A percentile compares a stretch with the other conserved stretches of the same genome.
These are phyloP conservation scores for Ophiostoma perfectum DNA, from an alignment of 2,329 filamentous ascomycete species.

Conservation along the genomic window DNA sequence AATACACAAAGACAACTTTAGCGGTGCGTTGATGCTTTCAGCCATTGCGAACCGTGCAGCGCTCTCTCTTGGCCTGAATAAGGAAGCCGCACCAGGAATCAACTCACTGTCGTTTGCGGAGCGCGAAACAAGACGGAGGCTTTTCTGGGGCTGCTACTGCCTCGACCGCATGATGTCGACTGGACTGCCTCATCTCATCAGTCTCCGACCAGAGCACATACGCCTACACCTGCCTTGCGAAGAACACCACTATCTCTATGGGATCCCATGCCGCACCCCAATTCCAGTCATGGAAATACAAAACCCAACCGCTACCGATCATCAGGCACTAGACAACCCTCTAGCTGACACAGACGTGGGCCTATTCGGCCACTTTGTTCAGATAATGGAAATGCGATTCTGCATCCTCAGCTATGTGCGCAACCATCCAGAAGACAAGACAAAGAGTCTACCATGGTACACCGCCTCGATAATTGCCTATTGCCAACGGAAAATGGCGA, in stretches of 20 bases:
- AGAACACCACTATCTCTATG: background rate
- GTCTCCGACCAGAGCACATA: background rate
- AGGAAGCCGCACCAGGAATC: background rate
- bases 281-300: background rate
- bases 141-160: slow-evolving; percentile 16
- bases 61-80: background rate
- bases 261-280: background rate
- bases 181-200: background rate
- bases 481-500: slow-evolving; percentile 12
- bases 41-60: background rate
- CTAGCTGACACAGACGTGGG: background rate
- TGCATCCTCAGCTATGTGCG: slow-evolving; percentile 14
- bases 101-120: background rate
- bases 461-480: background rate
- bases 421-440: background rate
- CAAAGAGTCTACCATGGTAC: background rate
- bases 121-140: slow-evolving; percentile 1
- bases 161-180: slow-evolving; percentile 16
- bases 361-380: slow-evolving; percentile 8
- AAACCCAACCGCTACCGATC: background rate
- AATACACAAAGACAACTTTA: slow-evolving; percentile 9
- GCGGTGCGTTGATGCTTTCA: slow-evolving; percentile 11
- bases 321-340: background rate
- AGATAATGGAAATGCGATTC: slow-evolving; percentile 14
- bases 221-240: background rate